phyloP scores from a whole-genome alignment of 257 asterid genomes.

The Solanum verrucosum region DNA sequence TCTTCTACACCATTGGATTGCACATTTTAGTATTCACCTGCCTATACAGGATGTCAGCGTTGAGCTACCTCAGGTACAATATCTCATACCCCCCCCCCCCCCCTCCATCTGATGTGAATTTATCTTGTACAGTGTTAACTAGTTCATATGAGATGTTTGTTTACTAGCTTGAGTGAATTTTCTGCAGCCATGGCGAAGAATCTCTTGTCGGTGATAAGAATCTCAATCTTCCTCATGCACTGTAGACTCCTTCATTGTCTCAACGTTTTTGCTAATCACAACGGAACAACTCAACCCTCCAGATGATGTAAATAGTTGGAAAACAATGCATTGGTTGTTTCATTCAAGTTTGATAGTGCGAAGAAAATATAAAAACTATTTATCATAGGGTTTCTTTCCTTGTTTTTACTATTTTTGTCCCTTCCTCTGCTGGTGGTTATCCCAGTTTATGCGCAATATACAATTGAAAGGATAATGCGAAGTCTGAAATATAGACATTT shows the following conservation, averaged over 20 bases:
- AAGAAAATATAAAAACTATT: background rate
- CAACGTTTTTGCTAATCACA: background rate
- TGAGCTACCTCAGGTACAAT: constrained; percentile 76
- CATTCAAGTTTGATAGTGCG: background rate
- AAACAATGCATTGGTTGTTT: background rate
- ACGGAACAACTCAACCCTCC: background rate
- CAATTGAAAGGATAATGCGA: background rate
- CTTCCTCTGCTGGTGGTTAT: background rate
- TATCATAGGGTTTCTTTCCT: background rate
- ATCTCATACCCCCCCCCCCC: background rate
- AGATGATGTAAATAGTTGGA: background rate
- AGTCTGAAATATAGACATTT: background rate
- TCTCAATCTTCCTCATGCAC: constrained; percentile 61
- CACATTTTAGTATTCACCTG: constrained; percentile 92
- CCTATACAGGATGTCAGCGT: constrained; percentile 94
- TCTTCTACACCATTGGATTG: constrained; percentile 94
- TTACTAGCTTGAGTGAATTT: constrained; percentile 4
- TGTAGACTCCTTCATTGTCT: constrained; percentile 14
- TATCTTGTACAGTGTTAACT: background rate
- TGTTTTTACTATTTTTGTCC: background rate
- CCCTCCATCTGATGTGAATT: background rate
- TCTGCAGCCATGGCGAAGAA: constrained; percentile 56
- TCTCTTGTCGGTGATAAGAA: constrained; percentile 56
- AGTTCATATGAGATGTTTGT: background rate
- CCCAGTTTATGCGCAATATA: background rate